Evolutionary conservation across 208 protist species (phyloP).

Genomic region (Kentomonas sorsogonicus): DNA sequence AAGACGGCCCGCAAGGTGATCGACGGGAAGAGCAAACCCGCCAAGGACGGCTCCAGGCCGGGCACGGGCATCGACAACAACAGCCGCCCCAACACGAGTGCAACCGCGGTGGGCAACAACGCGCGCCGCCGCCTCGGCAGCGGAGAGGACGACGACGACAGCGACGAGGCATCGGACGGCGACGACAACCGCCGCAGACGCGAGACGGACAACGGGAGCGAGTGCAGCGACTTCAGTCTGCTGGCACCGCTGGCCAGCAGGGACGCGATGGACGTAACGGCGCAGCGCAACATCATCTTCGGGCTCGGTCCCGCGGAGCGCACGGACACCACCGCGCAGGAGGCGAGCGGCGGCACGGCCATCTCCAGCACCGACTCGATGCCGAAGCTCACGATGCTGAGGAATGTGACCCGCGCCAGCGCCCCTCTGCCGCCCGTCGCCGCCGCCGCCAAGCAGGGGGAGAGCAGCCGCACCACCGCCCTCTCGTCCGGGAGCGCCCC

Average conservation of each 20-base stretch:
- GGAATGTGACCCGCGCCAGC: too few relatives aligned
- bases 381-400: too few relatives aligned
- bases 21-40: neutral
- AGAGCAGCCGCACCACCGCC: neutral
- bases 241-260: neutral
- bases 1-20: neutral
- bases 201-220: too few relatives aligned
- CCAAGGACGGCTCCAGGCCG: neutral
- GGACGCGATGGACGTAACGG: neutral
- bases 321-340: neutral
- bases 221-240: too few relatives aligned
- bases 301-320: neutral
- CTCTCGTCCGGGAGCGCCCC: too few relatives aligned
- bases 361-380: neutral
- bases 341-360: neutral
- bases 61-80: too few relatives aligned
- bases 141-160: slow-evolving; percentile 4
- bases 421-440: too few relatives aligned
- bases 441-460: neutral
- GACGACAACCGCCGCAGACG: too few relatives aligned
- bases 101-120: too few relatives aligned
- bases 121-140: too few relatives aligned
- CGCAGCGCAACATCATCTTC: neutral
- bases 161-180: too few relatives aligned
- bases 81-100: too few relatives aligned